phyloP scores from a whole-genome alignment of 225 moss, liverwort and hornwort genomes.

The Marchantia paleacea region DNA sequence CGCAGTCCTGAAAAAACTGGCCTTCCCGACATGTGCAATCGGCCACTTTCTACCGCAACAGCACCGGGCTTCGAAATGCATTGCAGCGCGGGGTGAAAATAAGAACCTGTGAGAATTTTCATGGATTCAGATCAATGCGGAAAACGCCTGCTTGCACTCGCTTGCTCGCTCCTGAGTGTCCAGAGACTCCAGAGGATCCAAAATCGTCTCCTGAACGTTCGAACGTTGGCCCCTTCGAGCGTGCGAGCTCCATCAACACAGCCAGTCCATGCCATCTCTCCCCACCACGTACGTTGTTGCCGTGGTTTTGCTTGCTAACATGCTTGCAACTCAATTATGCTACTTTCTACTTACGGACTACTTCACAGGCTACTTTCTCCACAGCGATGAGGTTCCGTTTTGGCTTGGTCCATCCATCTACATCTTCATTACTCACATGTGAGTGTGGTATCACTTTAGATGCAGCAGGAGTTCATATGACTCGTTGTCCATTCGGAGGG shows the following conservation, averaged over 20 bases:
- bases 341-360: no score
- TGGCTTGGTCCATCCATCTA: no score
- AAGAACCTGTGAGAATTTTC: conserved; percentile 20
- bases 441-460: no score
- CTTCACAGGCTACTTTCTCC: no score
- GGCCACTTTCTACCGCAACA: conserved; percentile 13
- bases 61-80: conserved; percentile 8
- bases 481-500: no score
- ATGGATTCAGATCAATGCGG: conserved; percentile 19
- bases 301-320: no score
- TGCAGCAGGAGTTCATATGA: no score
- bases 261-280: background rate
- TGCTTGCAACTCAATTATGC: no score
- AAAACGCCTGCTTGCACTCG: background rate
- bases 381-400: no score
- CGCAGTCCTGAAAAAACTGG: background rate
- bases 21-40: background rate
- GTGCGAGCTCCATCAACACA: background rate
- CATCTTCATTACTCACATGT: no score
- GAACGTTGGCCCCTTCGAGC: background rate
- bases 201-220: background rate
- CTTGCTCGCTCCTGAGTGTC: no score
- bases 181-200: background rate
- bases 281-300: no score
- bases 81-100: background rate